phyloP scores from a whole-genome alignment of 371 early-diverging fungal genomes.

The Mucor velutinosus region DNA sequence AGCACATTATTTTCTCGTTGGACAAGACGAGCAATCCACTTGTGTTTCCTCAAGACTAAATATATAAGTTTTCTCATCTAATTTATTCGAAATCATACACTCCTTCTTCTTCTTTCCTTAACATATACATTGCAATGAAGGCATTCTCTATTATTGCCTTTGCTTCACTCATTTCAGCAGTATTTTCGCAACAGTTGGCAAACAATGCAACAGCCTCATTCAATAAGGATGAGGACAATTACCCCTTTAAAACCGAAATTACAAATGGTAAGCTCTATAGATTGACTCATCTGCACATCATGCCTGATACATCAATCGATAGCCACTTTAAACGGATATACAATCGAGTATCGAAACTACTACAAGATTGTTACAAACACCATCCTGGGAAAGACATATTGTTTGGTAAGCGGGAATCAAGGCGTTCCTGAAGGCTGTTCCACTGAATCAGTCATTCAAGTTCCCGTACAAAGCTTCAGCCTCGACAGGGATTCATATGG shows the following conservation, averaged over 20 bases:
- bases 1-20: conserved; percentile 19
- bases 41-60: background rate
- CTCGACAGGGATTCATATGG: conserved; percentile 11
- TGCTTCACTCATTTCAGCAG: conserved; percentile 1
- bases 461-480: conserved; percentile 11
- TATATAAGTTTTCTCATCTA: conserved; percentile 1
- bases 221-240: conserved; percentile 6
- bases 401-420: conserved; percentile 21
- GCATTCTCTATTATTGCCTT: conserved; percentile 1
- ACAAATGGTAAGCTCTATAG: conserved; percentile 10
- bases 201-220: background rate
- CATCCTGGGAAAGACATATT: conserved; percentile 8
- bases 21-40: conserved; percentile 4
- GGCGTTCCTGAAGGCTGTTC: conserved; percentile 10
- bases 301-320: background rate
- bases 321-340: conserved; percentile 19
- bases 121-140: background rate
- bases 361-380: conserved; percentile 29
- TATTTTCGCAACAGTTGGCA: background rate
- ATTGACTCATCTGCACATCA: background rate
- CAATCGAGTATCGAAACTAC: conserved; percentile 29
- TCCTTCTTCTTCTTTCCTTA: background rate
- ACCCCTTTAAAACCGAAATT: background rate
- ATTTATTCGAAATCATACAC: background rate
- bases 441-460: background rate